Base-by-base conservation (phyloP, 2,329 filamentous ascomycete species). In the Aureobasidium leucospermi region DNA sequence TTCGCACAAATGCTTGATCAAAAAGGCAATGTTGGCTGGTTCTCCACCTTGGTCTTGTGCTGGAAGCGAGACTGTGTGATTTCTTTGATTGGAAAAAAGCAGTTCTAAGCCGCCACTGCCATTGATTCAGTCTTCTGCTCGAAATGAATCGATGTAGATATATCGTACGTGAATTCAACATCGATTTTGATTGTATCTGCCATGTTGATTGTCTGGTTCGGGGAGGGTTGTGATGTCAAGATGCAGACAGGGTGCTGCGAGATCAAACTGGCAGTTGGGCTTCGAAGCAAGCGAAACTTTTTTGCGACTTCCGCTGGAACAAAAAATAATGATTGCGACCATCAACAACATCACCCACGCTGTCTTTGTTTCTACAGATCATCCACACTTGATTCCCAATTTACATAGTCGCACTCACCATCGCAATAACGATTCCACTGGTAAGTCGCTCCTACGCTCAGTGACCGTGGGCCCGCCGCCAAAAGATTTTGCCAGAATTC, bases 101-200 rank as follows among this genome's bases (percentile, higher is more conserved):
- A 96, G 88, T 76, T 99, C 94, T 16, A 99, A 83, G 23, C 94
- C 94, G 63, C 94, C 94, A 64, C 94, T 79, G 52, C 11, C 45
- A 60, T 60, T 60, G 60, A 61, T 38, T 59, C 65, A 56, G 61
- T 62, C 62, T 59, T 53, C 11, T 4, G 7, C 15, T n/a, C 13
- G 10, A 31, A 10, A 2, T 23, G n/a, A 28, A 16, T 43, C 13
- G 41, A 38, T 48, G 72, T 16, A 4, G 28, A 11, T 53, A 10
- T 36, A 10, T 13, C 77, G 63, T 76, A 88, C 86, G 81, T 84
- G 70, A 94, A 93, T 71, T 94, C 89, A 31, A 94, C 84, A 29
- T 61, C 49, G 11, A 63, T 59, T 11, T 52, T 52, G 7, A 63
- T 39, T 6, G 59, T 58, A 6, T 45, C 57, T 29, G 57, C 36